Conservation (phyloP, 495 filamentous ascomycete species). For the Xylaria nigripes region DNA sequence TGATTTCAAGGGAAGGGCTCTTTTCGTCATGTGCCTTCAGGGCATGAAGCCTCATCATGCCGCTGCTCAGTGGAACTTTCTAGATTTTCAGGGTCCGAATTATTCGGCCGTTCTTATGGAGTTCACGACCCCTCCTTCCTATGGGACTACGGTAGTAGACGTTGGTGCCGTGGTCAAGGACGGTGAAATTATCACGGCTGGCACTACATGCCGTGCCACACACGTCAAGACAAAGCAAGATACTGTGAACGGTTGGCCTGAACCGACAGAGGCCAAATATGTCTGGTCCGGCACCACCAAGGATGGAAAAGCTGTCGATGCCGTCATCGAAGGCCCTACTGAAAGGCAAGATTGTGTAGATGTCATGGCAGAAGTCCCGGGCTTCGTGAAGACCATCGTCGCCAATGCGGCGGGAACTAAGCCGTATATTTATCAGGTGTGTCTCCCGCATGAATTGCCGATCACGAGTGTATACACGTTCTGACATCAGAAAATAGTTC, state of each 20-base stretch:
- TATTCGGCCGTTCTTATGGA: conserved; percentile 92
- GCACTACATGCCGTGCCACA: conserved; percentile 48
- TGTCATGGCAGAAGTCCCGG: conserved; percentile 92
- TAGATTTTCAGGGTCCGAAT: conserved; percentile 79
- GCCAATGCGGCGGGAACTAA: conserved; percentile 79
- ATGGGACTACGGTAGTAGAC: conserved; percentile 78
- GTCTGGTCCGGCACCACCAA: conserved; percentile 70
- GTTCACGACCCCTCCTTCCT: conserved; percentile 89
- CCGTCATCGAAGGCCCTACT: conserved; percentile 65
- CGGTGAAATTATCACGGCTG: conserved; percentile 68
- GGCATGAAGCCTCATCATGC: conserved; percentile 99
- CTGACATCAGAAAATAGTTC: conserved; percentile 43
- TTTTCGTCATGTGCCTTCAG: conserved; percentile 78
- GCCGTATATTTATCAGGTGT: conserved; percentile 95
- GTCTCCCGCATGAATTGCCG: conserved; percentile 9
- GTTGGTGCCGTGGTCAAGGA: conserved; percentile 78
- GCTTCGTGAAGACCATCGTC: conserved; percentile 89
- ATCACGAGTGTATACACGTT: not conserved
- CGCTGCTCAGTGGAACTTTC: conserved; percentile 88
- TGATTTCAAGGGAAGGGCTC: conserved; percentile 68
- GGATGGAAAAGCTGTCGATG: conserved; percentile 63
- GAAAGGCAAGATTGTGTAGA: conserved; percentile 75
- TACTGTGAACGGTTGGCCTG: conserved; percentile 77
- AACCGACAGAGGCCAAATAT: conserved; percentile 67
- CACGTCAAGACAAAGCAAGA: conserved; percentile 66